These are phyloP conservation scores for Boletus semigastroideus DNA, from an alignment of 1,284 basidiomycete species.

Conservation along the genomic window DNA sequence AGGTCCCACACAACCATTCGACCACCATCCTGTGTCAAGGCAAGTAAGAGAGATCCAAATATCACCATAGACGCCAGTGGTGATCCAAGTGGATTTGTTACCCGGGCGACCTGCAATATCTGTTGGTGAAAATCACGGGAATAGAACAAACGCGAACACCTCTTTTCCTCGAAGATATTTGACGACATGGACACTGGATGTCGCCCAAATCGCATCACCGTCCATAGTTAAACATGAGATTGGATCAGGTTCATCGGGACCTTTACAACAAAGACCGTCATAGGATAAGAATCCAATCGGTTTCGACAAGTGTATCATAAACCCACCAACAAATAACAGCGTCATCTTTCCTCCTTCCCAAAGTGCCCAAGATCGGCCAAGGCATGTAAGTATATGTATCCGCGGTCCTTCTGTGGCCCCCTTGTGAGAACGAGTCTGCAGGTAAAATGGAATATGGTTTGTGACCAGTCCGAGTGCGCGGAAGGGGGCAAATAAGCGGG, in stretches of 20 bases:
- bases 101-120: conserved; percentile 41
- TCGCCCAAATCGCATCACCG: conserved; percentile 84
- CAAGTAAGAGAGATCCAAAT: conserved; percentile 80
- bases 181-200: conserved; percentile 68
- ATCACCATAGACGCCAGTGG: conserved; percentile 63
- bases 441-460: conserved; percentile 86
- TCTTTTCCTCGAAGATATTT: conserved; percentile 89
- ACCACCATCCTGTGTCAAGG: conserved; percentile 79
- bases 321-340: conserved; percentile 88
- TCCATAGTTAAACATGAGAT: conserved; percentile 83
- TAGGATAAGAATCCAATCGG: background rate
- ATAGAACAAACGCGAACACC: conserved; percentile 41
- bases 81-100: conserved; percentile 64
- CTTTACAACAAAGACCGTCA: conserved; percentile 40
- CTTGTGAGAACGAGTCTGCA: conserved; percentile 87
- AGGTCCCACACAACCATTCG: conserved; percentile 82
- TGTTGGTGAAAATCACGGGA: conserved; percentile 5
- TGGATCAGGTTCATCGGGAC: conserved; percentile 71
- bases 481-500: conserved; percentile 89
- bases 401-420: conserved; percentile 82
- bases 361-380: conserved; percentile 91
- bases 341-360: conserved; percentile 96
- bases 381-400: conserved; percentile 83
- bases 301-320: background rate
- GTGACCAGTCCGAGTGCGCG: conserved; percentile 92